phyloP scores from a whole-genome alignment of 192 early-diverging fungal species.

The Backusella morwellensis region DNA sequence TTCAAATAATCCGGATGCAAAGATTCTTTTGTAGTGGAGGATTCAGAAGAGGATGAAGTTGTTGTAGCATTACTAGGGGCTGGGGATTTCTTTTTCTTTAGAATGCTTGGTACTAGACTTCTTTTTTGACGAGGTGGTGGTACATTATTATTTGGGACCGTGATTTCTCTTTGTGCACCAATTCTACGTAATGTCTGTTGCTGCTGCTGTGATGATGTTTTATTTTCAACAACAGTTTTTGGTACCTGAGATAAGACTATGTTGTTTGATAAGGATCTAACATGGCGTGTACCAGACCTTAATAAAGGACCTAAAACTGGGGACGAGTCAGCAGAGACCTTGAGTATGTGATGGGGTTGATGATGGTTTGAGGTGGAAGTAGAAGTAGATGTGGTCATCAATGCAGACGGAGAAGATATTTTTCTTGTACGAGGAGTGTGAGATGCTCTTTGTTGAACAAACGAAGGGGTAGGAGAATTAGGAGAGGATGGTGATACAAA shows the following conservation, averaged over 20 bases:
- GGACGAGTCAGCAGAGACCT: background rate
- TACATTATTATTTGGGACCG: background rate
- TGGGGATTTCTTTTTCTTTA: background rate
- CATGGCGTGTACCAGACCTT: background rate
- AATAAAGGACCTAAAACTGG: background rate
- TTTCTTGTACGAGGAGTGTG: conserved; percentile 3
- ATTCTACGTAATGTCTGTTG: background rate
- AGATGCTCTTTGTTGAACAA: background rate
- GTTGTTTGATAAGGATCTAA: conserved; percentile 1
- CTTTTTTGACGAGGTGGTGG: background rate
- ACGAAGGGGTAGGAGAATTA: background rate
- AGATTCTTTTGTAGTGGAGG: background rate
- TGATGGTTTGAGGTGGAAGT: background rate
- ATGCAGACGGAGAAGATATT: background rate
- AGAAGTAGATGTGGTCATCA: conserved; percentile 2
- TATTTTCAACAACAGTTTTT: background rate
- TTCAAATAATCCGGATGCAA: background rate
- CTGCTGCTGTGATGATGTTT: background rate
- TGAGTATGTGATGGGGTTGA: background rate
- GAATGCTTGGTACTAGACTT: background rate
- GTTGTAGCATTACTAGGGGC: background rate
- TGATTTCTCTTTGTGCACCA: background rate
- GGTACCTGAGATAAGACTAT: background rate
- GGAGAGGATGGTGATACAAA: background rate
- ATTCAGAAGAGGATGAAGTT: background rate